Percentiles rank a stretch among this genome's conserved stretches.
Evolutionary conservation across 192 early-diverging fungal genomes (phyloP).

Genomic region (Coemansia reversa): DNA sequence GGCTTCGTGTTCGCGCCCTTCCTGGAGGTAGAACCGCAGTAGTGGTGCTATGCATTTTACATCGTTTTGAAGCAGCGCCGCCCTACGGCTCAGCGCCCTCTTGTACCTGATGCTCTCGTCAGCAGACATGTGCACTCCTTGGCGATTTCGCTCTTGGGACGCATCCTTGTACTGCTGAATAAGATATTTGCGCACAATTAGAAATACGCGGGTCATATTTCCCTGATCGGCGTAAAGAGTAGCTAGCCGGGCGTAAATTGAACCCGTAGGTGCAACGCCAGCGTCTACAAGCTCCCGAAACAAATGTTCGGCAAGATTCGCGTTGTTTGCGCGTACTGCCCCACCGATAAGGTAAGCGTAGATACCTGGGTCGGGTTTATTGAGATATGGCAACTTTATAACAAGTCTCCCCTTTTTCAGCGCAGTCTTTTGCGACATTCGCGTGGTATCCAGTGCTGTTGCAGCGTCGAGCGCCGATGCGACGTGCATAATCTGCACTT

Average conservation of each 20-base stretch:
- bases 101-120: constrained; percentile 9
- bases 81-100: constrained; percentile 9
- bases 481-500: constrained; percentile 44
- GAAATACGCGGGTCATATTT: constrained; percentile 35
- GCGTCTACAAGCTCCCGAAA: constrained; percentile 46
- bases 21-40: constrained; percentile 38
- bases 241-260: constrained; percentile 43
- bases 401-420: constrained; percentile 35
- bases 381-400: constrained; percentile 34
- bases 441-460: constrained; percentile 23
- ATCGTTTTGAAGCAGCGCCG: constrained; percentile 26
- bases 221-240: constrained; percentile 36
- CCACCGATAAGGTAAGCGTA: constrained; percentile 46
- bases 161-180: constrained; percentile 21
- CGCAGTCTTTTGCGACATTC: constrained; percentile 25
- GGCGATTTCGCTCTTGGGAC: not conserved
- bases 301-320: constrained; percentile 34
- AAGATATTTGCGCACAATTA: constrained; percentile 37
- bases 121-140: not conserved
- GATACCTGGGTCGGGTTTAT: constrained; percentile 34
- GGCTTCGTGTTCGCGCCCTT: constrained; percentile 26
- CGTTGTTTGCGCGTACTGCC: constrained; percentile 36
- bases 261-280: constrained; percentile 30
- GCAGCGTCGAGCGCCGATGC: constrained; percentile 45
- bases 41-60: constrained; percentile 48